Evolutionary conservation across 2,329 filamentous ascomycete species (phyloP), one percentile per base, ranked within the genome.

Genomic region (Trichoderma breve): DNA sequence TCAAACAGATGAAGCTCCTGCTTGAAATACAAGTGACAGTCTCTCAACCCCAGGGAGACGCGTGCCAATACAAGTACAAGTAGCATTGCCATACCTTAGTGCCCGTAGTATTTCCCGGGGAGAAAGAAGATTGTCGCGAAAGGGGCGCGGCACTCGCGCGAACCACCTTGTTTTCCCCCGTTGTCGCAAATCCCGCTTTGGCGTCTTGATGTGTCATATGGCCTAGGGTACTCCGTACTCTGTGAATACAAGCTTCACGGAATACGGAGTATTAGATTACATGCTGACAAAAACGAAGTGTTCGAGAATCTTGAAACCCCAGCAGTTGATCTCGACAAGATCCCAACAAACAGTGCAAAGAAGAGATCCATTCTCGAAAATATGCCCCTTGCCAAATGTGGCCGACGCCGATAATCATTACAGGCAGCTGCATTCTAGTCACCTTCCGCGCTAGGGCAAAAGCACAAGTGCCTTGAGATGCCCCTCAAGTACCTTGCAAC

Each of bases 381-480:
- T 60, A 24, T 9, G 14, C 34, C 39, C 65, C 65, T 60, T 12
- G 66, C 64, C 55, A 61, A 47, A 30, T 21, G 28, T 51, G 66
- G 28, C 66, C 28, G 36, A 69, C 36, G 57, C 39, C 28, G 21
- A 62, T 28, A 36, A 51, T 70, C 55, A 70, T 62, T 62, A 53
- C 28, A 70, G 28, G 67, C 67, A 70, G 24, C 67, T 62, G 57
- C 67, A 36, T 62, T 36, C 67, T 26, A 34, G 28, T 26, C 57
- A 70, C 67, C 67, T 70, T 70, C 67, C 39, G 36, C 30, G 67
- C 57, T 70, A 62, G 67, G 53, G 36, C n/a, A 67, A 57, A 32
- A 57, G 34, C 36, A n/a, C 21, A 36, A 63, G 36, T 26, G 24
- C 60, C 34, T 9, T 34, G 32, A 39, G 47, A 32, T 67, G 64